Conservation (phyloP, 768 basidiomycete genomes). For the Hygrophorus russula region DNA sequence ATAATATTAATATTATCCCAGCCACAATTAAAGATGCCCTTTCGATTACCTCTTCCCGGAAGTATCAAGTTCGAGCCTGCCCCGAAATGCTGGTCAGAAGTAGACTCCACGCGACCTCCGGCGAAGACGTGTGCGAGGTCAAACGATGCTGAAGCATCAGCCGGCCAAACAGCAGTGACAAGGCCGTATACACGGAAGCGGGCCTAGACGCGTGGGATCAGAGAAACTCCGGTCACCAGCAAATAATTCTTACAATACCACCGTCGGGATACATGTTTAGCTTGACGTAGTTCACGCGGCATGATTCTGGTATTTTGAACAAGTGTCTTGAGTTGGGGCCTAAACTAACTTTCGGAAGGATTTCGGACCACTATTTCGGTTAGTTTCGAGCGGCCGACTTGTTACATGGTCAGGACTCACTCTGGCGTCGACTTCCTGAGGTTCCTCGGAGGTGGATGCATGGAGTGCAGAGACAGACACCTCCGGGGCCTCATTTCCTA, state of each 20-base stretch:
- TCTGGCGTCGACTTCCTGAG: conserved; percentile 35
- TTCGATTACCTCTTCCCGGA: conserved; percentile 55
- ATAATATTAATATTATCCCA: neutral
- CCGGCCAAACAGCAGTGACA: conserved; percentile 55
- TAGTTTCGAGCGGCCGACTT: neutral
- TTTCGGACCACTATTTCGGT: conserved; percentile 56
- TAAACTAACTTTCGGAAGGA: conserved; percentile 65
- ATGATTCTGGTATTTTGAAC: conserved; percentile 55
- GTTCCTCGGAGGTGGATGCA: conserved; percentile 28
- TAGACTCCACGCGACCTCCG: conserved; percentile 74
- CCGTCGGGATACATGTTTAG: conserved; percentile 96
- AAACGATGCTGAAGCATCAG: conserved; percentile 36
- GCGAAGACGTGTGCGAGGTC: conserved; percentile 89
- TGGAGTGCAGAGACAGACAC: conserved; percentile 62
- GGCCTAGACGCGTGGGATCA: conserved; percentile 38
- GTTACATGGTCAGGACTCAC: conserved; percentile 26
- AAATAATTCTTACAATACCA: conserved; percentile 62
- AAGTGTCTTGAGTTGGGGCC: conserved; percentile 85
- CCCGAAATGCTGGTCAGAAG: conserved; percentile 94
- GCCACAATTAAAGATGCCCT: neutral
- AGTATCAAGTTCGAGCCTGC: conserved; percentile 84
- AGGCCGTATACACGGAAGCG: conserved; percentile 87
- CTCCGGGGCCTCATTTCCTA: conserved; percentile 81
- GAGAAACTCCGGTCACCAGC: neutral
- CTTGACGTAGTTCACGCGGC: conserved; percentile 66